Percentiles rank a stretch among this genome's conserved stretches.
Conservation (phyloP, 208 protist species). For the Leishmania arabica region DNA sequence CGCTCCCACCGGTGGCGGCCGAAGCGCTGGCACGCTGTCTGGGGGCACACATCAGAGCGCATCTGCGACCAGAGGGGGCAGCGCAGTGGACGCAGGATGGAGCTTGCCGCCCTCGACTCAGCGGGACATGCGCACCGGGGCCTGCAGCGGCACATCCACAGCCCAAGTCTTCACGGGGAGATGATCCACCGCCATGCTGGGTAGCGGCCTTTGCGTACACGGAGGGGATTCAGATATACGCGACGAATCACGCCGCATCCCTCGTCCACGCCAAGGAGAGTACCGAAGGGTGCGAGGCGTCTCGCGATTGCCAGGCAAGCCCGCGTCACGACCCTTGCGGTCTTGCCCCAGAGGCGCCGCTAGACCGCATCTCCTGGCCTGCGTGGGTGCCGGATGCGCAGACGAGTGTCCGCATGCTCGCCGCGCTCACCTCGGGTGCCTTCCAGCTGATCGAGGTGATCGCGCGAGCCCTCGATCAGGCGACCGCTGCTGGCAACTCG, state of each 20-base stretch:
- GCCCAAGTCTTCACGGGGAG: background rate
- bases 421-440: conserved; percentile 30
- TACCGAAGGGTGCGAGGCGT: background rate
- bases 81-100: background rate
- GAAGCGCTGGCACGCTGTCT: background rate
- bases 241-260: conserved; percentile 6
- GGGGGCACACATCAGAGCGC: conserved; percentile 8
- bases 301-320: background rate
- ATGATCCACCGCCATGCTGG: conserved; percentile 28
- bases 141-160: background rate
- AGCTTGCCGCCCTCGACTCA: background rate
- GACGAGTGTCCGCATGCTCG: conserved; percentile 21
- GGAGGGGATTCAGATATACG: conserved; percentile 8
- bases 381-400: conserved; percentile 31
- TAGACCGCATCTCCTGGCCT: conserved; percentile 28
- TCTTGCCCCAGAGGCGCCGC: background rate
- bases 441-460: conserved; percentile 33
- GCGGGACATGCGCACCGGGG: background rate
- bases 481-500: background rate
- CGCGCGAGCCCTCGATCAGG: conserved; percentile 14
- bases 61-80: background rate
- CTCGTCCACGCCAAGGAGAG: conserved; percentile 3
- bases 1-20: conserved; percentile 7
- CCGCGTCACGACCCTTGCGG: background rate
- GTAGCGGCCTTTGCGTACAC: conserved; percentile 38